These are phyloP conservation scores for Solanum ossicruentum DNA, from an alignment of 257 asterid species.

Conservation along the genomic window DNA sequence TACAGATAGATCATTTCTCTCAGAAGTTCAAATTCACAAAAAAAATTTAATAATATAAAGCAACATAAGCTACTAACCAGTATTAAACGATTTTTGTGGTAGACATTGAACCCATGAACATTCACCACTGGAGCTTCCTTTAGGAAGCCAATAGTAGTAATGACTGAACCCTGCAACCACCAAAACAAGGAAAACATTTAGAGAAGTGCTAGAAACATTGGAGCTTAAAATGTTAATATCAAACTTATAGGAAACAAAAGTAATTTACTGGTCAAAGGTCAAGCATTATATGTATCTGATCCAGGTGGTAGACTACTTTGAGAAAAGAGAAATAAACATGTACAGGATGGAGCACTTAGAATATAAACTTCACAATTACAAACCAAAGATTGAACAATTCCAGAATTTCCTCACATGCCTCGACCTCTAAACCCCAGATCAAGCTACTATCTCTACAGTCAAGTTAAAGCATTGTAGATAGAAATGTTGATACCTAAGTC, in stretches of 20 bases:
- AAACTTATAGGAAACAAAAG: not conserved
- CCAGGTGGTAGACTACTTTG: not conserved
- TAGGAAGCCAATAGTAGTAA: constrained; percentile 78
- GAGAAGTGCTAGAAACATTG: not conserved
- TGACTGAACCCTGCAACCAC: constrained; percentile 41
- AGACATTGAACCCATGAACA: constrained; percentile 88
- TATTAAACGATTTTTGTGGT: constrained; percentile 90
- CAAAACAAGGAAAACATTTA: not conserved
- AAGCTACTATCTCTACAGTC: not conserved
- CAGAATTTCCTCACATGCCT: not conserved
- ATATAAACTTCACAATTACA: not conserved
- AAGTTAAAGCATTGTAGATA: not conserved
- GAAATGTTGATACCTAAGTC: not conserved
- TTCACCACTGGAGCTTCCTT: constrained; percentile 86
- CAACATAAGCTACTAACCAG: constrained; percentile 40
- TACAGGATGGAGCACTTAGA: not conserved
- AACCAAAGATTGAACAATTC: not conserved
- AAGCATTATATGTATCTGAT: not conserved
- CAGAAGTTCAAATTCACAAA: not conserved
- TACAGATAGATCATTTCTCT: not conserved
- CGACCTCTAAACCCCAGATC: not conserved
- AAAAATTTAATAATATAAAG: not conserved
- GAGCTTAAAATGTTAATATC: not conserved
- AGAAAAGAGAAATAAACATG: not conserved
- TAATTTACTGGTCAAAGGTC: not conserved